Evolutionary conservation across 441 rosid species (phyloP).

Genomic region (Aleurites moluccanus): DNA sequence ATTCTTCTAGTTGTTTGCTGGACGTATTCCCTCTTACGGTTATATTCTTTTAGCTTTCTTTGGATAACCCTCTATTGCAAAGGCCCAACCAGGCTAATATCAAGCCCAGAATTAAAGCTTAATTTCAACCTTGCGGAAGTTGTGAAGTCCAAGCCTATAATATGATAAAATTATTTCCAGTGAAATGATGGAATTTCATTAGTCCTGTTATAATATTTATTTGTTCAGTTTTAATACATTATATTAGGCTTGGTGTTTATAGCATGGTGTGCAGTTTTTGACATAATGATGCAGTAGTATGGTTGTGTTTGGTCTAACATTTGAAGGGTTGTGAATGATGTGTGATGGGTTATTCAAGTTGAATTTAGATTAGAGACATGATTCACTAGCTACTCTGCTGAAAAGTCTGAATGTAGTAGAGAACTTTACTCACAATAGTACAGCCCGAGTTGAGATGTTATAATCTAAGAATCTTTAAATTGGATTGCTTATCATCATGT

Average conservation of each 20-base stretch:
- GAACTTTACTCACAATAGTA: background rate
- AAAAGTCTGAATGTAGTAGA: background rate
- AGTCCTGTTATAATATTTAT: background rate
- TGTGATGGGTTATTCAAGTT: background rate
- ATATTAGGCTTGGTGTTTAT: background rate
- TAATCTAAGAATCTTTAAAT: background rate
- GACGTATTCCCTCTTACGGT: slow-evolving; percentile 2
- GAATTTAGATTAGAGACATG: background rate
- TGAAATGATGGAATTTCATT: background rate
- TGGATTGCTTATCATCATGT: background rate
- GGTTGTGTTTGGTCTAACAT: background rate
- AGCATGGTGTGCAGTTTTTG: background rate
- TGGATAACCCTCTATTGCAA: background rate
- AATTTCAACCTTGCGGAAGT: background rate
- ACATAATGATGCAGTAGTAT: too few relatives aligned
- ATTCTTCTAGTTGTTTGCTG: background rate
- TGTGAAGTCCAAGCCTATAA: background rate
- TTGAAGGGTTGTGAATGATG: background rate
- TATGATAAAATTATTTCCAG: background rate
- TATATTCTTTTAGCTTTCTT: slow-evolving; percentile 10
- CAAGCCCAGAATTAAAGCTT: background rate
- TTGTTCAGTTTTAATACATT: background rate
- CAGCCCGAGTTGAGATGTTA: background rate
- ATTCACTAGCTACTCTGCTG: slow-evolving; percentile 1
- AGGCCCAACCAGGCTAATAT: background rate